Percentiles rank a stretch among this genome's conserved stretches.
Evolutionary conservation across 176 grass and related monocot species (phyloP).

Genomic region (Canna indica): DNA sequence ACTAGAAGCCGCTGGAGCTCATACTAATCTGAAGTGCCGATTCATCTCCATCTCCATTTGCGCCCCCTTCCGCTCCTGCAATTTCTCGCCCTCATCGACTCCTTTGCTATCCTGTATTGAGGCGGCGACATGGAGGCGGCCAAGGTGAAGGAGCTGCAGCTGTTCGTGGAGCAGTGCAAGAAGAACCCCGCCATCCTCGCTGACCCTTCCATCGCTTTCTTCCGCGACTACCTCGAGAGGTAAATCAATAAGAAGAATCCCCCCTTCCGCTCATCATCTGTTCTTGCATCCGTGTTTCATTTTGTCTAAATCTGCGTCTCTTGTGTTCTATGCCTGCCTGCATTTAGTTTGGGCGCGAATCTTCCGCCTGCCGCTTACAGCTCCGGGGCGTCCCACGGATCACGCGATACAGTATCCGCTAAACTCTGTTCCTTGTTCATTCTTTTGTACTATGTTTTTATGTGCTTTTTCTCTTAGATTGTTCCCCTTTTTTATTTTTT

Average conservation of each 20-base stretch:
- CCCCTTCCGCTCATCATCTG: neutral
- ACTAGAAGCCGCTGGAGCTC: slow-evolving; percentile 2
- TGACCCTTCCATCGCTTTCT: slow-evolving; percentile 81
- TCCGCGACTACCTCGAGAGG: slow-evolving; percentile 72
- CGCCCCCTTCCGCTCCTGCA: neutral
- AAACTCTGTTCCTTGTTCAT: neutral
- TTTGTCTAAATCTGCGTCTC: neutral
- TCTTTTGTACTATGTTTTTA: neutral
- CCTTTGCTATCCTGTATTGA: neutral
- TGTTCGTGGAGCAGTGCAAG: slow-evolving; percentile 72
- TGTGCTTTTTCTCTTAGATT: neutral
- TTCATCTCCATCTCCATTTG: neutral
- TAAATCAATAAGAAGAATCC: neutral
- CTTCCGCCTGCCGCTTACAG: slow-evolving; percentile 38
- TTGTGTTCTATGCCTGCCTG: neutral
- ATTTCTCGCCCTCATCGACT: neutral
- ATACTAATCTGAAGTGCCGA: too few species aligned
- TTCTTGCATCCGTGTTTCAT: neutral
- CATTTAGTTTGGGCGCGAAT: slow-evolving; percentile 52
- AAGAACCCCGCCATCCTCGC: slow-evolving; percentile 53
- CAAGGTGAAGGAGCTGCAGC: slow-evolving; percentile 42
- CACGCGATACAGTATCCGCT: slow-evolving; percentile 13
- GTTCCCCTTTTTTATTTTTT: neutral
- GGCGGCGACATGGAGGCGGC: slow-evolving; percentile 39
- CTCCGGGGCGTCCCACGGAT: slow-evolving; percentile 4